Evolutionary conservation across 1,284 basidiomycete genomes (phyloP).

Genomic region (Nidula niveotomentosa): DNA sequence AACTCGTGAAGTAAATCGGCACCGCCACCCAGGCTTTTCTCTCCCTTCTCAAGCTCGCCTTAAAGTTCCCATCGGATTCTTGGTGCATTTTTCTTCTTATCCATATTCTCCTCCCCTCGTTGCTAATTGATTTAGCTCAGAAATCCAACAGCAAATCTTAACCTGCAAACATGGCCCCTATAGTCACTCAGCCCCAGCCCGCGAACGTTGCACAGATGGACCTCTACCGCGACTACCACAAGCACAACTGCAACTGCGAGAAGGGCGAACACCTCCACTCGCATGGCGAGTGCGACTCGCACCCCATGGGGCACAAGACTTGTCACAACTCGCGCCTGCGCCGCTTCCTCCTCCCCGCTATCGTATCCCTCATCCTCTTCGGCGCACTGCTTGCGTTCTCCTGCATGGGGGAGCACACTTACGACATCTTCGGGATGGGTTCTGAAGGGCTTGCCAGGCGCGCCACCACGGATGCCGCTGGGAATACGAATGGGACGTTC

Average conservation of each 20-base stretch:
- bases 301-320: background rate
- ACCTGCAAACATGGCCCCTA: background rate
- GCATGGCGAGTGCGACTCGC: background rate
- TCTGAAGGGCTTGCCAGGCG: conserved; percentile 28
- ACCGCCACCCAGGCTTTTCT: no score
- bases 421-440: conserved; percentile 10
- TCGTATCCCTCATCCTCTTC: conserved; percentile 26
- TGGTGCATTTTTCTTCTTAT: no score
- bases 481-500: conserved; percentile 25
- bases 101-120: background rate
- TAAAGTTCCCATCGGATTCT: no score
- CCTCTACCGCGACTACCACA: background rate
- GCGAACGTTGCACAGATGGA: background rate
- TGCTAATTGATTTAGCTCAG: background rate
- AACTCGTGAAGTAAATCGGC: no score
- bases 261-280: background rate
- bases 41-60: no score
- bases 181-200: background rate
- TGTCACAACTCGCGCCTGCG: conserved; percentile 37
- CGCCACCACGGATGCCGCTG: conserved; percentile 12
- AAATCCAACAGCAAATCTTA: no score
- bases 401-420: conserved; percentile 22
- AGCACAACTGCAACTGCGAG: background rate
- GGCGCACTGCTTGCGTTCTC: conserved; percentile 28
- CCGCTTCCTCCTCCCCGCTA: conserved; percentile 29